These are phyloP conservation scores for Penstemon barbatus DNA, from an alignment of 257 asterid species.

Conservation along the genomic window DNA sequence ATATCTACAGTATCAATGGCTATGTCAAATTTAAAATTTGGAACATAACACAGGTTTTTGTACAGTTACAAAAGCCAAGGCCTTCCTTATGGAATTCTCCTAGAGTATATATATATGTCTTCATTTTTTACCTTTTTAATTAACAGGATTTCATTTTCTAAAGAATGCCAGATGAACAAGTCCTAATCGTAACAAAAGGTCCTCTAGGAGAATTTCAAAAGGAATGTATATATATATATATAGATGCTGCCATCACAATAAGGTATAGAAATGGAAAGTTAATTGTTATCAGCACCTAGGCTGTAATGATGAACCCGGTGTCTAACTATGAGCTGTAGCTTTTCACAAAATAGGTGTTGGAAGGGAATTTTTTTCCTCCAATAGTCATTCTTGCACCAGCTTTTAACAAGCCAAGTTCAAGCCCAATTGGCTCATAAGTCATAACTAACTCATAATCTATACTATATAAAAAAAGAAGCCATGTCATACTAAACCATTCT, in stretches of 20 bases:
- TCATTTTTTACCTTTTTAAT: too few relatives aligned
- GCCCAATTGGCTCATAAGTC: neutral
- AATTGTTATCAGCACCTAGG: neutral
- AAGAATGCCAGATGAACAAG: too few relatives aligned
- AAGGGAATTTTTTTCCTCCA: neutral
- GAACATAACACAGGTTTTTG: slow-evolving; percentile 15
- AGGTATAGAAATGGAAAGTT: neutral
- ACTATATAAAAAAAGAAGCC: neutral
- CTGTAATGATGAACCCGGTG: slow-evolving; percentile 7
- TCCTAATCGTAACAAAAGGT: too few relatives aligned
- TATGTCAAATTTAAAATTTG: slow-evolving; percentile 9
- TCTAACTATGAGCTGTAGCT: slow-evolving; percentile 6
- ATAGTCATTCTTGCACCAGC: neutral
- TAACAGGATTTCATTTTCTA: too few relatives aligned
- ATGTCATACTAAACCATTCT: neutral
- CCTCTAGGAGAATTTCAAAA: too few relatives aligned
- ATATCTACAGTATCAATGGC: neutral
- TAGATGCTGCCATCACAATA: neutral
- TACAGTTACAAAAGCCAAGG: neutral
- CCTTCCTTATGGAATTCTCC: slow-evolving; percentile 9
- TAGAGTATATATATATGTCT: neutral
- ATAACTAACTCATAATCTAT: neutral
- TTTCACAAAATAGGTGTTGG: slow-evolving; percentile 6
- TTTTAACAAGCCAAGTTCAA: neutral
- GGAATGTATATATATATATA: too few relatives aligned